phyloP scores from a whole-genome alignment of 2,329 filamentous ascomycete species.

The Pyricularia pennisetigena region DNA sequence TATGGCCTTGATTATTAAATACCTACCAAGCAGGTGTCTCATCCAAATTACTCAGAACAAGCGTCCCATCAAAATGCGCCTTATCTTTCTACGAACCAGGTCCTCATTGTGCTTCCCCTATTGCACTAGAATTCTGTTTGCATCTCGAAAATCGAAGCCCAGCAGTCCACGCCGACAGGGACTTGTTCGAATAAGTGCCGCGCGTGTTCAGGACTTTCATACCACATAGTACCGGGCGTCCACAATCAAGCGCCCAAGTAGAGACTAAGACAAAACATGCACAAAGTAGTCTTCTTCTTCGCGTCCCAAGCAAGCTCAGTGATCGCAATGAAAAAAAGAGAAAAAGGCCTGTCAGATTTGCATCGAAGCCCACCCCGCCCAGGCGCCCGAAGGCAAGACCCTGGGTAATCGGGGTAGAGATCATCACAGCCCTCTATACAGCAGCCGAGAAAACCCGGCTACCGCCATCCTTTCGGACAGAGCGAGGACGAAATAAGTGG shows the following conservation, averaged over 20 bases:
- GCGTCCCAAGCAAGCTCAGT: slow-evolving; percentile 32
- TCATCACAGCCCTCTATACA: slow-evolving; percentile 92
- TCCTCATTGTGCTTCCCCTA: not conserved
- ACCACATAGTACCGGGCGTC: no score
- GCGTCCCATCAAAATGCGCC: not conserved
- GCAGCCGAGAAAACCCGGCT: slow-evolving; percentile 17
- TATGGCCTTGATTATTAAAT: not conserved
- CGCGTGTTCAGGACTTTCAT: no score
- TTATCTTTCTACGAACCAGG: not conserved
- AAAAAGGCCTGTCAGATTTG: slow-evolving; percentile 73
- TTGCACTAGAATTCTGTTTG: no score
- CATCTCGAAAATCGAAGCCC: no score
- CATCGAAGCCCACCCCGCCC: slow-evolving; percentile 72
- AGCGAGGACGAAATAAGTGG: slow-evolving; percentile 45
- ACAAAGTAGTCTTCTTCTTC: no score
- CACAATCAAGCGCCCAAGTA: no score
- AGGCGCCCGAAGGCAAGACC: slow-evolving; percentile 69
- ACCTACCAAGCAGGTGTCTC: not conserved
- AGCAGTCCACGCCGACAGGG: no score
- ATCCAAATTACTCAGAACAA: not conserved
- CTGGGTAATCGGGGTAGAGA: slow-evolving; percentile 62
- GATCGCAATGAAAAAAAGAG: slow-evolving; percentile 45
- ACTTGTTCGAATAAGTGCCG: no score
- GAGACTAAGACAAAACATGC: no score
- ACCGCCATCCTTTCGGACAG: slow-evolving; percentile 54